Percentiles rank a stretch among this genome's conserved stretches.
Evolutionary conservation across 106 monocot genomes (phyloP).

Genomic region (Vanilla planifolia): DNA sequence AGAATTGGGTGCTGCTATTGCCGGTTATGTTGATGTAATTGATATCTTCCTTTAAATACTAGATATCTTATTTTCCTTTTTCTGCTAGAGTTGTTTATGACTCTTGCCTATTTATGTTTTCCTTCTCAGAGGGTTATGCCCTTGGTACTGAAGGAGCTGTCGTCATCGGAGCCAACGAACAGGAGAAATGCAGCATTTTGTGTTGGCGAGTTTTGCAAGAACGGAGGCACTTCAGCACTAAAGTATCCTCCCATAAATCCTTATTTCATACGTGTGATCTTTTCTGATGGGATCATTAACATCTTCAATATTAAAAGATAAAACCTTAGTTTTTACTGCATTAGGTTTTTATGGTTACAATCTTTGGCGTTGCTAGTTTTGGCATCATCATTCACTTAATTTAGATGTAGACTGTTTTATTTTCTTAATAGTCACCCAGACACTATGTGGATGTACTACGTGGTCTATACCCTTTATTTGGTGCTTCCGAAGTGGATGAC

Average conservation of each 20-base stretch:
- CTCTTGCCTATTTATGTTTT: background rate
- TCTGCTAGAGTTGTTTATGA: background rate
- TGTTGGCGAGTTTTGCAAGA: conserved; percentile 90
- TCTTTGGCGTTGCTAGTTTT: too few species aligned
- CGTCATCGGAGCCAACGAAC: conserved; percentile 79
- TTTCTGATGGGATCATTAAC: background rate
- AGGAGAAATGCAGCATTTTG: conserved; percentile 99
- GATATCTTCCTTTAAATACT: background rate
- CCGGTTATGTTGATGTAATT: conserved; percentile 83
- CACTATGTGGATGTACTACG: conserved; percentile 88
- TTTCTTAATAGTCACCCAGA: conserved; percentile 37
- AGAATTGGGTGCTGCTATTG: conserved; percentile 84
- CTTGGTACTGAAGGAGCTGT: conserved; percentile 84
- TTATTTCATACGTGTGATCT: too few species aligned
- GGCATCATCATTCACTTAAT: background rate
- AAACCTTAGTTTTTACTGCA: too few species aligned
- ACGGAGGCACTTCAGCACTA: conserved; percentile 58
- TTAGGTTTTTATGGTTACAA: too few species aligned
- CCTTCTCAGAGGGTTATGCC: conserved; percentile 82
- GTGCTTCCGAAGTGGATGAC: conserved; percentile 68
- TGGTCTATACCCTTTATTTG: conserved; percentile 74
- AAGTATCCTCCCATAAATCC: conserved; percentile 60
- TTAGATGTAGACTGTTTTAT: background rate
- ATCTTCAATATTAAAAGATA: too few species aligned
- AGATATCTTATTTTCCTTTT: background rate